Conservation (phyloP, 2,329 filamentous ascomycete genomes). For the Aureobasidium vineae region DNA sequence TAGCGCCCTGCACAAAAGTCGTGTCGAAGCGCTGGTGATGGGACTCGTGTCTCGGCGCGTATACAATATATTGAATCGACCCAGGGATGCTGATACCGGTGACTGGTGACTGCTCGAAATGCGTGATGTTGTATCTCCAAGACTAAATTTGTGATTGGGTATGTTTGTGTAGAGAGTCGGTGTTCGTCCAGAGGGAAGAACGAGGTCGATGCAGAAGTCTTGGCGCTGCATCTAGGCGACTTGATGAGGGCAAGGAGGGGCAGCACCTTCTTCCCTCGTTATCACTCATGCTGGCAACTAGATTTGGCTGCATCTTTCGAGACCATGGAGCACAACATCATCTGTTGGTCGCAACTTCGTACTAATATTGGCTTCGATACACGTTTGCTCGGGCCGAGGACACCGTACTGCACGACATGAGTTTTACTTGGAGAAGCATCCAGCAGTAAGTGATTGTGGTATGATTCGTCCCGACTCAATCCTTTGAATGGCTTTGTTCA, state of each 20-base stretch:
- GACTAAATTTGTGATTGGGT: background rate
- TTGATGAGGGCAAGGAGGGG: background rate
- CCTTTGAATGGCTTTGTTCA: background rate
- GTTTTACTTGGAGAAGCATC: too few relatives aligned
- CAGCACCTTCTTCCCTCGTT: background rate
- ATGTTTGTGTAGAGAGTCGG: background rate
- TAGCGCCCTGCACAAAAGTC: slow-evolving; percentile 1
- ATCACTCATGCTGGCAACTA: too few relatives aligned
- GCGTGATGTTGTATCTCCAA: background rate
- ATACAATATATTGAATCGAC: too few relatives aligned
- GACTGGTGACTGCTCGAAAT: background rate
- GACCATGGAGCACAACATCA: too few relatives aligned
- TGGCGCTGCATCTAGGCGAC: background rate
- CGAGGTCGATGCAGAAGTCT: background rate
- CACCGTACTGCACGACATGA: too few relatives aligned
- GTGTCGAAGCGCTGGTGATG: slow-evolving; percentile 11
- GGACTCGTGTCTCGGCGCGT: background rate
- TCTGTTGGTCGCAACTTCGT: too few relatives aligned
- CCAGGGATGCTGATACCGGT: background rate
- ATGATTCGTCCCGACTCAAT: too few relatives aligned
- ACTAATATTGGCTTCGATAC: too few relatives aligned
- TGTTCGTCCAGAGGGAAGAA: background rate
- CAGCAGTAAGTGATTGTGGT: too few relatives aligned
- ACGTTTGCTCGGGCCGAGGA: too few relatives aligned
- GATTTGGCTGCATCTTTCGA: background rate